Base-by-base conservation (phyloP, 257 asterid species). In the Capsicum chinense region DNA sequence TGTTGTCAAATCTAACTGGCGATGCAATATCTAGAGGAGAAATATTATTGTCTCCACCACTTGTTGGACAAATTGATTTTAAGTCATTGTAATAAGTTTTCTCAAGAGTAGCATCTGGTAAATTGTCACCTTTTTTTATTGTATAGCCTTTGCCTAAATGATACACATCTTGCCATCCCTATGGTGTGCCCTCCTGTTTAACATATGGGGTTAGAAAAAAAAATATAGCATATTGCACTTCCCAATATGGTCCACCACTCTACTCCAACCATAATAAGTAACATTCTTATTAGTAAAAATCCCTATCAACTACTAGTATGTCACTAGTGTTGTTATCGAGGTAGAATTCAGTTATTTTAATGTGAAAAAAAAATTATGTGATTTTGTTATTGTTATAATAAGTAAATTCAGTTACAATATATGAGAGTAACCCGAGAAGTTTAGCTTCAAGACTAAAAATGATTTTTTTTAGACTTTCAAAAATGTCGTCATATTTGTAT, bases 231-330 rank as follows among this genome's bases (percentile, higher is more conserved):
- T 12, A 35, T 73, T 93, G 90, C 74, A 95, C 98, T 83, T 93
- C 97, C 97, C 98, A 94, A 57, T 91, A 92, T 5, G 98, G 97
- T 48, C 97, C 98, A 14, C 98, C 98, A 56, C 97, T 94, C 98
- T 94, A 89, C 48, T 54, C 21, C 73, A 39, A 78, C 57, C 78
- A 83, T 56, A n/a, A 42, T 80, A 44, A 48, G 56, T 2, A 83
- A 42, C 67, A 79, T 73, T 71, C 14, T 62, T 82, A 74, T 71
- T 9, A 71, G 62, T 59, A 74, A 19, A 73, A 73, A 5, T n/a
- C n/a, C n/a, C n/a, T 42, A 67, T 67, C n/a, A 33, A 66, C n/a
- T 66, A 66, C n/a, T 66, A 66, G 48, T 2, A 52, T 52, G 57
- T 52, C 11, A 10, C 57, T 82, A 48, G 56, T 35, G 48, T 44